A percentile compares a stretch with the other conserved stretches of the same genome.
phyloP scores from a whole-genome alignment of 352 stramenopile genomes.

The Globisporangium perplexum region DNA sequence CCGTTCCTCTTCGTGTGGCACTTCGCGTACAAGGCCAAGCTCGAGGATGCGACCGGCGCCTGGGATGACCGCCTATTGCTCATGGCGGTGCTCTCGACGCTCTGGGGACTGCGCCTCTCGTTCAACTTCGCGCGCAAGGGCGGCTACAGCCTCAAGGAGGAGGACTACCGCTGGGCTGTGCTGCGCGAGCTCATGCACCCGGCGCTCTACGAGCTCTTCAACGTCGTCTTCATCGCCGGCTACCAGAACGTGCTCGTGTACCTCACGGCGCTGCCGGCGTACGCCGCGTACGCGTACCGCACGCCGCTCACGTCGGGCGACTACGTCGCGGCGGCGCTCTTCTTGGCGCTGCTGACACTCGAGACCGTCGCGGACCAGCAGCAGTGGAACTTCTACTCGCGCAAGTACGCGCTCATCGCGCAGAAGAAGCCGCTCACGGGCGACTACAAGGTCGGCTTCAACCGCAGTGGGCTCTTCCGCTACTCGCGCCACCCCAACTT shows the following conservation, averaged over 20 bases:
- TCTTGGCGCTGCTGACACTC: slow-evolving; percentile 64
- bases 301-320: slow-evolving; percentile 63
- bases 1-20: slow-evolving; percentile 86
- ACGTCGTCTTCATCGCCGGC: slow-evolving; percentile 87
- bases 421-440: slow-evolving; percentile 52
- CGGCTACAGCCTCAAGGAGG: slow-evolving; percentile 84
- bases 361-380: slow-evolving; percentile 90
- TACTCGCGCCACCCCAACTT: slow-evolving; percentile 94
- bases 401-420: slow-evolving; percentile 69
- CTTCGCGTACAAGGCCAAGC: slow-evolving; percentile 49
- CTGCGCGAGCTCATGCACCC: slow-evolving; percentile 77
- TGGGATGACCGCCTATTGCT: slow-evolving; percentile 62
- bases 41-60: slow-evolving; percentile 38
- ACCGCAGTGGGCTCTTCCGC: slow-evolving; percentile 84
- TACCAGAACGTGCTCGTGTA: slow-evolving; percentile 89
- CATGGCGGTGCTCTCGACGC: slow-evolving; percentile 74
- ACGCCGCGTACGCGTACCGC: slow-evolving; percentile 54
- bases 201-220: slow-evolving; percentile 87
- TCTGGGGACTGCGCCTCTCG: slow-evolving; percentile 86
- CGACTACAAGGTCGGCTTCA: slow-evolving; percentile 73
- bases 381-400: slow-evolving; percentile 88
- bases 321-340: slow-evolving; percentile 45
- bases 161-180: slow-evolving; percentile 91
- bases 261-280: slow-evolving; percentile 67
- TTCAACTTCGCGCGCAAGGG: slow-evolving; percentile 92